Evolutionary conservation across 2,329 filamentous ascomycete genomes (phyloP).

Genomic region (Corynespora cassiicola): DNA sequence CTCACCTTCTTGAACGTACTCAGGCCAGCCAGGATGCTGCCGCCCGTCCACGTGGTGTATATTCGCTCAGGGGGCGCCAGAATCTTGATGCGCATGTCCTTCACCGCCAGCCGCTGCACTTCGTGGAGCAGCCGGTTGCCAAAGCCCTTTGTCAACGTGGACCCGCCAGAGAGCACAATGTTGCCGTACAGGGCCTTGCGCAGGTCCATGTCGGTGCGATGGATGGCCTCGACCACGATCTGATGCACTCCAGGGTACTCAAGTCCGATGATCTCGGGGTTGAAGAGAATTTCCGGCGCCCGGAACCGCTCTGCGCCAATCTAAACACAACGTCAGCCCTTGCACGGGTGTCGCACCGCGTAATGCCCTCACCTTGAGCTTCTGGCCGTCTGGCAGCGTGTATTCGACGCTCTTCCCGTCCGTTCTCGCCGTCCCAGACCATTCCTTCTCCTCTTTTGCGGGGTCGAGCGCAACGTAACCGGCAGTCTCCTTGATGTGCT

Average conservation of each 20-base stretch:
- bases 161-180: conserved; percentile 95
- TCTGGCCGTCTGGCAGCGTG: conserved; percentile 88
- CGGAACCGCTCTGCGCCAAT: conserved; percentile 93
- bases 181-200: conserved; percentile 94
- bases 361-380: conserved; percentile 72
- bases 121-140: conserved; percentile 91
- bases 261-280: conserved; percentile 93
- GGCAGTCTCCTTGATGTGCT: conserved; percentile 93
- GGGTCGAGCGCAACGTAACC: conserved; percentile 92
- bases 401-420: conserved; percentile 87
- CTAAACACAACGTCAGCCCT: conserved; percentile 53
- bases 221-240: conserved; percentile 96
- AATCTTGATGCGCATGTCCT: conserved; percentile 99
- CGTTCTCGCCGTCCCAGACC: conserved; percentile 76
- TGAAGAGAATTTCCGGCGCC: conserved; percentile 95
- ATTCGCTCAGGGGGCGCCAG: conserved; percentile 97
- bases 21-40: conserved; percentile 92
- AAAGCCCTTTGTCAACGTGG: conserved; percentile 95
- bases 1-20: conserved; percentile 97
- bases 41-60: conserved; percentile 99
- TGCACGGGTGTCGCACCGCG: conserved; percentile 8
- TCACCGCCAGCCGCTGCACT: conserved; percentile 90
- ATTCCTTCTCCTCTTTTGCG: conserved; percentile 95
- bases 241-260: conserved; percentile 98
- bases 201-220: conserved; percentile 91